Conservation (phyloP, 2,329 filamentous ascomycete genomes). For the Fusarium foetens region DNA sequence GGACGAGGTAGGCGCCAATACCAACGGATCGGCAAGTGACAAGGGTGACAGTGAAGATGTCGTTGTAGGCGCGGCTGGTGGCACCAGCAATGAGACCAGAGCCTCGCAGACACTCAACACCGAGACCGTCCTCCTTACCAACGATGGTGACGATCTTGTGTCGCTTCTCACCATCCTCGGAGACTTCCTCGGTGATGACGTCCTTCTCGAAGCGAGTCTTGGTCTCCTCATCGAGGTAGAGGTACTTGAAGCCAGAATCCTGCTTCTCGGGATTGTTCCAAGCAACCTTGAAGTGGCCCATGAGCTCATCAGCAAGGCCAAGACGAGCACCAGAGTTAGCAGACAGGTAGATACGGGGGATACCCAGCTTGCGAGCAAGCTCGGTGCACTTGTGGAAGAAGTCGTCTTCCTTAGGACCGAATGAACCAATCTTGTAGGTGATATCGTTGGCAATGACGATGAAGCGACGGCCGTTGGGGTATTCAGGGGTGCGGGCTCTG, state of each 20-base stretch:
- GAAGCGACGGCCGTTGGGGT: constrained; percentile 90
- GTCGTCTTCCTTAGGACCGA: constrained; percentile 94
- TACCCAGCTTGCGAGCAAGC: constrained; percentile 90
- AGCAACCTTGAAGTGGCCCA: constrained; percentile 95
- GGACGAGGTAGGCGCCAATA: constrained; percentile 98
- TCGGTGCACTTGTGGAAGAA: constrained; percentile 99
- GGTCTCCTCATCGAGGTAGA: constrained; percentile 88
- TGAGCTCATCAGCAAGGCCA: constrained; percentile 94
- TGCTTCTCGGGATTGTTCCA: constrained; percentile 89
- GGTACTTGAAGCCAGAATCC: constrained; percentile 93
- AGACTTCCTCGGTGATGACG: constrained; percentile 82
- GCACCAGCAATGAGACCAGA: constrained; percentile 98
- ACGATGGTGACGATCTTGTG: constrained; percentile 95
- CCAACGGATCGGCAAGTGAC: constrained; percentile 98
- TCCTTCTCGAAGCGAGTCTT: constrained; percentile 86
- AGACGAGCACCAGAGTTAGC: constrained; percentile 99
- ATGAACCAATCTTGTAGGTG: constrained; percentile 98
- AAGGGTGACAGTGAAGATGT: constrained; percentile 97
- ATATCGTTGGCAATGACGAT: constrained; percentile 99
- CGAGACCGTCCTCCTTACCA: constrained; percentile 92
- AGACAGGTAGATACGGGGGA: constrained; percentile 96
- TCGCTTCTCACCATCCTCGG: constrained; percentile 87
- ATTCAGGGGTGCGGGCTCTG: constrained; percentile 93
- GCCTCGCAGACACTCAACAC: constrained; percentile 96
- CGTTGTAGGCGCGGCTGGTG: constrained; percentile 95